Base-by-base conservation (phyloP, 106 monocot species). In the Cymbidium sinense region DNA sequence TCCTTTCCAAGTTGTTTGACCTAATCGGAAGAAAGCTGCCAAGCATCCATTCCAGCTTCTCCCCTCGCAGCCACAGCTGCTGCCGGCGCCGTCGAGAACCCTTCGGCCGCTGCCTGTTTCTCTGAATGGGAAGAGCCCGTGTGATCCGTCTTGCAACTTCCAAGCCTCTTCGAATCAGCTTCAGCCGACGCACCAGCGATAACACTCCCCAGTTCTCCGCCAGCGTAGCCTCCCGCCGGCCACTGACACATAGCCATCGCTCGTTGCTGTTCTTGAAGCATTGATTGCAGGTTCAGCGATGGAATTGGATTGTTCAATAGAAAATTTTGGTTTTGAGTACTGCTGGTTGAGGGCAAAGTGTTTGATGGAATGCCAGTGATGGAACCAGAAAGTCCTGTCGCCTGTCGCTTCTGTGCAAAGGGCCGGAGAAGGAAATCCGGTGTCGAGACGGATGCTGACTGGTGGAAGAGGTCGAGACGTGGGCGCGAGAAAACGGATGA, bases 381-480 rank as follows among this genome's bases (percentile, higher is more conserved):
- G n/a, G 35, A n/a, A 72, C 35, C 18, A n/a, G 71, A 72, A 39
- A 11, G 7, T 13, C 35, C 34, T 1, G 71, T 15, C 5, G n/a
- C 20, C 37, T 72, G 71, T 7, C 17, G 36, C 5, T 72, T 72
- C 37, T 72, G 71, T 0, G 37, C 71, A 39, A 72, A 72, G 20
- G 74, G 74, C 0, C 74, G 74, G 44, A 25, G 74, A 18, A 78
- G 51, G 67, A 33, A 33, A 33, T 2, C 17, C 15, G 67, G 67
- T 1, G 67, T 33, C 20, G 69, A 47, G 43, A 25, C 34, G 37
- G 47, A 47, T 13, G 78, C 64, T 43, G 80, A 13, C 13, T 47
- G 47, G 77, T 75, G 55, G 77, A 84, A 75, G 51, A 84, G 70
- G 75, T 87, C 84, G 65, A 81, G 67, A 1, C 78, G 79, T 12